These are phyloP conservation scores for Fusarium sulawesiense DNA, from an alignment of 2,329 filamentous ascomycete species.

Conservation along the genomic window DNA sequence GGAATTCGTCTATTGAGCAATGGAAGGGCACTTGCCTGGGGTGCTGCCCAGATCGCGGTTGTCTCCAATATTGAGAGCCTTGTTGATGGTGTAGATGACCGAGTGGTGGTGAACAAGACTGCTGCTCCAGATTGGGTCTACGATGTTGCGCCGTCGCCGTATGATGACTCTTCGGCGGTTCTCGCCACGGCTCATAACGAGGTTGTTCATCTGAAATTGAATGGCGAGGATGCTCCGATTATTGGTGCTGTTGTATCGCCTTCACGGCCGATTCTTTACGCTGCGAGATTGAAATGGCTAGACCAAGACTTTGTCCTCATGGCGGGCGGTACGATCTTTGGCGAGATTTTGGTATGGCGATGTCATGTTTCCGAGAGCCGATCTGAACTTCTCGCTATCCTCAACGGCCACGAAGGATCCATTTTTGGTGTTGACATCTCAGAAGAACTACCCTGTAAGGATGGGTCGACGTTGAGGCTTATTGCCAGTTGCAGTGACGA, in stretches of 20 bases:
- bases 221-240: slow-evolving; percentile 49
- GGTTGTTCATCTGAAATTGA: slow-evolving; percentile 64
- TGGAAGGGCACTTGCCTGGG: slow-evolving; percentile 72
- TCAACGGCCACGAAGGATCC: slow-evolving; percentile 85
- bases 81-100: slow-evolving; percentile 39
- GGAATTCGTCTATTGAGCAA: slow-evolving; percentile 67
- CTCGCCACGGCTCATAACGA: slow-evolving; percentile 91
- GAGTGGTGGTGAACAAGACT: slow-evolving; percentile 51
- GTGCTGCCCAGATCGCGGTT: slow-evolving; percentile 68
- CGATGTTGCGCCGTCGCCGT: slow-evolving; percentile 68
- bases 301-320: slow-evolving; percentile 72
- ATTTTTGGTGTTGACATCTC: slow-evolving; percentile 92
- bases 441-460: slow-evolving; percentile 51
- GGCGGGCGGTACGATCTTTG: slow-evolving; percentile 92
- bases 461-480: slow-evolving; percentile 64
- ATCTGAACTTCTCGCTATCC: slow-evolving; percentile 62
- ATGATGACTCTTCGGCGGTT: slow-evolving; percentile 59
- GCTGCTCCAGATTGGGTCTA: slow-evolving; percentile 81
- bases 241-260: slow-evolving; percentile 68
- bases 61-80: slow-evolving; percentile 41
- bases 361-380: slow-evolving; percentile 57
- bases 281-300: slow-evolving; percentile 77
- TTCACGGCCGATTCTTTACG: slow-evolving; percentile 88
- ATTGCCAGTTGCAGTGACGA: slow-evolving; percentile 96
- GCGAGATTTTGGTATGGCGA: slow-evolving; percentile 92